phyloP scores from a whole-genome alignment of 106 monocot genomes.

The Cymbidium sinense region DNA sequence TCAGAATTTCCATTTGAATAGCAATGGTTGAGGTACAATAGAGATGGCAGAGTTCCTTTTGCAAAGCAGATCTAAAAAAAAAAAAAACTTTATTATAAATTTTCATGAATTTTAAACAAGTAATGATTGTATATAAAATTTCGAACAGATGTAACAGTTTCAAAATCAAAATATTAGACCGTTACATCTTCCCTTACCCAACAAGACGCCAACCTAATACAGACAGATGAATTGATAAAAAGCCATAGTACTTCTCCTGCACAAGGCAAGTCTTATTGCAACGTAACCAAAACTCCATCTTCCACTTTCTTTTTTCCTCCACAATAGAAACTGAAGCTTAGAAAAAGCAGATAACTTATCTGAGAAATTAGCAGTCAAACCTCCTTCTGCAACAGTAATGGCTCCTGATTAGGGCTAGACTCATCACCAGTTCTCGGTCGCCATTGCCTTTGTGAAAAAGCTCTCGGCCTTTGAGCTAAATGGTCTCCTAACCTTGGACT shows the following conservation, averaged over 20 bases:
- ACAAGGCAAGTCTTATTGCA: background rate
- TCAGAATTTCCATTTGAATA: too few species aligned
- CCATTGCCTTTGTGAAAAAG: conserved; percentile 31
- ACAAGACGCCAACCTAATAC: conserved; percentile 1
- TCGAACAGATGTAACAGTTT: background rate
- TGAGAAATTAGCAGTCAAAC: conserved; percentile 12
- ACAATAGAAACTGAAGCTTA: background rate
- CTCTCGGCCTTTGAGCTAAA: conserved; percentile 11
- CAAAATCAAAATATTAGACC: background rate
- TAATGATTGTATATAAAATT: background rate
- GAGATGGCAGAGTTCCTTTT: background rate
- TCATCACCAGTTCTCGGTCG: conserved; percentile 21
- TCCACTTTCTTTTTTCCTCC: background rate
- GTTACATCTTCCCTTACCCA: background rate
- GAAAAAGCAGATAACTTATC: background rate
- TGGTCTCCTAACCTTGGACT: conserved; percentile 12
- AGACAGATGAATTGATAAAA: background rate
- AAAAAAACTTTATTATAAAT: background rate
- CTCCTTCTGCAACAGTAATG: conserved; percentile 22
- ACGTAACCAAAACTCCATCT: background rate
- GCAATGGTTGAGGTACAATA: too few species aligned
- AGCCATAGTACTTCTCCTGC: background rate
- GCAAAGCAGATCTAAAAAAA: background rate
- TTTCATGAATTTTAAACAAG: background rate
- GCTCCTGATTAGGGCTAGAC: conserved; percentile 16